These are phyloP conservation scores for Colletotrichum eremochloae DNA, from an alignment of 2,329 filamentous ascomycete species.

Conservation along the genomic window DNA sequence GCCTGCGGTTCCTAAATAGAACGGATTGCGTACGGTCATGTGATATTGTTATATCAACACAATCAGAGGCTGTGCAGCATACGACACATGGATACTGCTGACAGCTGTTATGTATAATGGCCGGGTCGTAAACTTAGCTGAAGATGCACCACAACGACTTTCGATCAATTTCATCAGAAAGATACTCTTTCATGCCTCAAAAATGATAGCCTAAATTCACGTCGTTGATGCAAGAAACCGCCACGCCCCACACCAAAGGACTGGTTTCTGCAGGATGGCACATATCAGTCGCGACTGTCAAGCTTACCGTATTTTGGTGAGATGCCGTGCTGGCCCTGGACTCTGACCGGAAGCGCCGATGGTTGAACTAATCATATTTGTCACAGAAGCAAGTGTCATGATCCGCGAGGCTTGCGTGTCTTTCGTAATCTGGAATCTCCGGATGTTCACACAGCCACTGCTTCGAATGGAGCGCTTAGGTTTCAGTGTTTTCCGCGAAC, in stretches of 20 bases:
- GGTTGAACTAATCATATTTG: not conserved
- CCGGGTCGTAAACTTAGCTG: not conserved
- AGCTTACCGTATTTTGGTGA: not conserved
- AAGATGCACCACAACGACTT: too few relatives aligned
- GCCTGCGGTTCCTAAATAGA: too few relatives aligned
- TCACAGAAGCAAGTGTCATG: not conserved
- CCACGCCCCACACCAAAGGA: too few relatives aligned
- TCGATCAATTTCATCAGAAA: not conserved
- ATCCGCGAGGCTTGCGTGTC: not conserved
- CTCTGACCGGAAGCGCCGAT: too few relatives aligned
- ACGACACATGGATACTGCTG: not conserved
- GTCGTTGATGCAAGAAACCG: not conserved
- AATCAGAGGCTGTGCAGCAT: not conserved
- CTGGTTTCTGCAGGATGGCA: not conserved
- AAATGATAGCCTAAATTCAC: not conserved
- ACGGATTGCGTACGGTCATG: too few relatives aligned
- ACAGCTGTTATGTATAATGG: not conserved
- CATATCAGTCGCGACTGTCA: not conserved
- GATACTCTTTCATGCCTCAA: not conserved
- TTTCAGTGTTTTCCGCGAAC: not conserved
- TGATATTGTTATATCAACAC: too few relatives aligned
- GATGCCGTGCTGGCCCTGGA: too few relatives aligned
- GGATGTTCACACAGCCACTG: not conserved
- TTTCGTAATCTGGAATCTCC: not conserved
- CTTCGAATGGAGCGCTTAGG: fast-evolving